phyloP scores from a whole-genome alignment of 1,284 basidiomycete genomes.

The Apiotrichum gracile region DNA sequence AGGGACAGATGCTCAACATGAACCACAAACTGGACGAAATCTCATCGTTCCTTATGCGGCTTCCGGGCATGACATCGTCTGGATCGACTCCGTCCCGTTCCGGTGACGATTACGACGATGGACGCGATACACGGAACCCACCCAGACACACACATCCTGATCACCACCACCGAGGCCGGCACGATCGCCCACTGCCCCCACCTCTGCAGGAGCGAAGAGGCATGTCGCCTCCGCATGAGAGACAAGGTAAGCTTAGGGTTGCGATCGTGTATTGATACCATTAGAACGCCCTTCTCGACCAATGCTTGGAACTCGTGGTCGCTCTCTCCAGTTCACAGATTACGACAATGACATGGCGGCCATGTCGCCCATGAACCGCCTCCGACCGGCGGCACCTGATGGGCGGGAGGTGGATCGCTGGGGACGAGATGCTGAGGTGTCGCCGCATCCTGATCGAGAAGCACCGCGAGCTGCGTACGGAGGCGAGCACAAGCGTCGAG shows the following conservation, averaged over 20 bases:
- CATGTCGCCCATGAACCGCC: slow-evolving; percentile 1
- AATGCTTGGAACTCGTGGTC: neutral
- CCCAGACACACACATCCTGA: too few species aligned
- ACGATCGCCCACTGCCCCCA: too few species aligned
- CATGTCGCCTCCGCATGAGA: too few species aligned
- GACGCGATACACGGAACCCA: too few species aligned
- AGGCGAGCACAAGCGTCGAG: neutral
- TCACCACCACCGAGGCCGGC: too few species aligned
- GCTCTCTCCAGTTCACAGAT: neutral
- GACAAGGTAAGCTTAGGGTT: neutral
- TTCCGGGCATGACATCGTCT: neutral
- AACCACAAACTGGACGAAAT: slow-evolving; percentile 8
- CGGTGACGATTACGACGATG: too few species aligned
- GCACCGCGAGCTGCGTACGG: neutral
- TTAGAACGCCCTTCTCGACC: neutral
- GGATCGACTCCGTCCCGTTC: too few species aligned
- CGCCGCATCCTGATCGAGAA: neutral
- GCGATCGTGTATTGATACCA: neutral
- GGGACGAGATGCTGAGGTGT: neutral
- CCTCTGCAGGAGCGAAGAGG: neutral
- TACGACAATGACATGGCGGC: neutral
- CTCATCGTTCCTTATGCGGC: neutral
- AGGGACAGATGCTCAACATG: slow-evolving; percentile 4
- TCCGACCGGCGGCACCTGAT: neutral
- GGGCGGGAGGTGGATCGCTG: neutral